A percentile compares a stretch with the other conserved stretches of the same genome.
These are phyloP conservation scores for Citeromyces matritensis DNA, from an alignment of 805 yeast genomes.

Conservation along the genomic window DNA sequence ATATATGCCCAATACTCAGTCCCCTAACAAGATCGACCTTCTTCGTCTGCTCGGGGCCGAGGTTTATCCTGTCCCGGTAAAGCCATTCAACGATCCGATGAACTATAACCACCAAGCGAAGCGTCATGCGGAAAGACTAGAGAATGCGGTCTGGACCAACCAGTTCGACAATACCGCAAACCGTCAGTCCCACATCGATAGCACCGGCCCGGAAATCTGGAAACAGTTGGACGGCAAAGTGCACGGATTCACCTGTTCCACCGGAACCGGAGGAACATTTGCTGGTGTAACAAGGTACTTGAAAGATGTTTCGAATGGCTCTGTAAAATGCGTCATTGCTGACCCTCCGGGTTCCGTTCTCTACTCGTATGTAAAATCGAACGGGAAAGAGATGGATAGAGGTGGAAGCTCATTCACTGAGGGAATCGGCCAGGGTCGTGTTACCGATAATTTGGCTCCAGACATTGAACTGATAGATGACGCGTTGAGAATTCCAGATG, in stretches of 20 bases:
- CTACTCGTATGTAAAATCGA: conserved; percentile 60
- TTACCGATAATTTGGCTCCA: conserved; percentile 65
- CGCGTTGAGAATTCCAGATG: conserved; percentile 68
- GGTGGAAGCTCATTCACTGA: conserved; percentile 84
- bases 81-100: conserved; percentile 65
- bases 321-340: conserved; percentile 54
- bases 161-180: conserved; percentile 85
- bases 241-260: conserved; percentile 78
- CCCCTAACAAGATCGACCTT: conserved; percentile 65
- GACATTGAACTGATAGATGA: conserved; percentile 68
- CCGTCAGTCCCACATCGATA: conserved; percentile 75
- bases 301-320: conserved; percentile 50
- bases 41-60: conserved; percentile 70
- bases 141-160: conserved; percentile 84
- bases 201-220: conserved; percentile 92
- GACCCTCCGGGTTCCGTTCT: conserved; percentile 92
- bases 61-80: conserved; percentile 81
- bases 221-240: conserved; percentile 65
- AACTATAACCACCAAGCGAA: conserved; percentile 82
- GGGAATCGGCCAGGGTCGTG: conserved; percentile 93
- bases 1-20: conserved; percentile 86
- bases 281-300: conserved; percentile 76
- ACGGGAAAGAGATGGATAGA: conserved; percentile 53
- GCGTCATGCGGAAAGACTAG: conserved; percentile 63
- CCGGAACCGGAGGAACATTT: conserved; percentile 90